Conservation (phyloP, 257 asterid genomes). For the Craterostigma plantagineum region DNA sequence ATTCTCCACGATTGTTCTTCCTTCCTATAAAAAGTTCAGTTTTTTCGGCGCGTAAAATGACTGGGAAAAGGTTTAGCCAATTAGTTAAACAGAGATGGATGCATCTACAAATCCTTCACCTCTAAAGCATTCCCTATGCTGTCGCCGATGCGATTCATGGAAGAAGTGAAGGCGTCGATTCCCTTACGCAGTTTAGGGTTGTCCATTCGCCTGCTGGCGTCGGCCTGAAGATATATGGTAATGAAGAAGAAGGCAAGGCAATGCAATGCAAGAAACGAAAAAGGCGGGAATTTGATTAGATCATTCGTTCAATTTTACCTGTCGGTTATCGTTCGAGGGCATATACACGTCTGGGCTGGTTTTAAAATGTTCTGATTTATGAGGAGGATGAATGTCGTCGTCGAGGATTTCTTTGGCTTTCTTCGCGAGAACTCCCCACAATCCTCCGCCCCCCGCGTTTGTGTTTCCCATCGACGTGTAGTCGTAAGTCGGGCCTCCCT, state of each 20-base stretch:
- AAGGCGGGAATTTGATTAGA: neutral
- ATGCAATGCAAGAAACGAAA: neutral
- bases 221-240: slow-evolving; percentile 8
- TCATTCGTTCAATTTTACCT: neutral
- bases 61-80: too few relatives aligned
- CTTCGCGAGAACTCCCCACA: slow-evolving; percentile 88
- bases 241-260: neutral
- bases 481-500: slow-evolving; percentile 46
- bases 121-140: slow-evolving; percentile 52
- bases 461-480: slow-evolving; percentile 40
- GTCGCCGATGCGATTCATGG: slow-evolving; percentile 51
- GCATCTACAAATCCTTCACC: too few relatives aligned
- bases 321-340: neutral
- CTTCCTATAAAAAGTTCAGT: slow-evolving; percentile 30
- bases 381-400: slow-evolving; percentile 16
- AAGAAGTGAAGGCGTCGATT: slow-evolving; percentile 24
- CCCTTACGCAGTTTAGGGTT: slow-evolving; percentile 24
- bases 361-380: slow-evolving; percentile 3
- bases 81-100: too few relatives aligned
- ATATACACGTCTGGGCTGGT: neutral
- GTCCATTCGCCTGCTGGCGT: slow-evolving; percentile 22
- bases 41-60: too few relatives aligned
- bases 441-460: slow-evolving; percentile 51
- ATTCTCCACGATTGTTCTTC: slow-evolving; percentile 44
- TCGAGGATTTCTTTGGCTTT: slow-evolving; percentile 44